Evolutionary conservation across 257 asterid genomes (phyloP), one percentile per base, ranked within the genome.

Genomic region (Cruciata laevipes): DNA sequence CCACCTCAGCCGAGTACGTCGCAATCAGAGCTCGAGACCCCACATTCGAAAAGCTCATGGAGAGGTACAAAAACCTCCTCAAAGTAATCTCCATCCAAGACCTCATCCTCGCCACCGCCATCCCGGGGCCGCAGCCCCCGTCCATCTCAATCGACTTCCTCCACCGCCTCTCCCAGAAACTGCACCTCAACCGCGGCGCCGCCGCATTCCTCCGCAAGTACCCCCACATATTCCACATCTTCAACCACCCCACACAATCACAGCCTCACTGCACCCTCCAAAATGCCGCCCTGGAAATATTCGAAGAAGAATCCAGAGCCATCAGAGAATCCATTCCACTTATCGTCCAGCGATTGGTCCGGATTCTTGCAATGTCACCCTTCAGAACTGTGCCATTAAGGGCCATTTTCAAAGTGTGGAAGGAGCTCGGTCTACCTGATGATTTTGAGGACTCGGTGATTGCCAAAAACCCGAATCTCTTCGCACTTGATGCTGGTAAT

Each of bases 11-110:
- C 14, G 77, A 81, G 11, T 89, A 85, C 51, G 97, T 89, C 57
- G 78, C 87, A 25, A 80, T 88, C 21, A 78, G 98, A 76, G 83
- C 85, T 66, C 84, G 96, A 65, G 98, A 92, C 71, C 91, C 95
- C 63, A 89, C 86, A 49, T 87, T 92, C 73, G 98, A 92, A 47
- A 89, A 89, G 68, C 86, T 89, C 37, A 92, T 87, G 98, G 96
- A 87, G 61, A 81, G 79, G 63, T 84, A 89, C 91, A 92, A 87
- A 76, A 77, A 86, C 75, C 85, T 89, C 71, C 79, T 86, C 56
- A 86, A 84, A 78, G 95, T 85, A 24, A 69, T 84, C 74, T 64
- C 90, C 47, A 86, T 89, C 57, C 97, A 87, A 75, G 95, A 92
- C 73, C 95, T 92, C 67, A 85, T 87, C 75, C 95, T 87, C 57